phyloP scores from a whole-genome alignment of 2,329 filamentous ascomycete species.

The Lecanicillium sp. region DNA sequence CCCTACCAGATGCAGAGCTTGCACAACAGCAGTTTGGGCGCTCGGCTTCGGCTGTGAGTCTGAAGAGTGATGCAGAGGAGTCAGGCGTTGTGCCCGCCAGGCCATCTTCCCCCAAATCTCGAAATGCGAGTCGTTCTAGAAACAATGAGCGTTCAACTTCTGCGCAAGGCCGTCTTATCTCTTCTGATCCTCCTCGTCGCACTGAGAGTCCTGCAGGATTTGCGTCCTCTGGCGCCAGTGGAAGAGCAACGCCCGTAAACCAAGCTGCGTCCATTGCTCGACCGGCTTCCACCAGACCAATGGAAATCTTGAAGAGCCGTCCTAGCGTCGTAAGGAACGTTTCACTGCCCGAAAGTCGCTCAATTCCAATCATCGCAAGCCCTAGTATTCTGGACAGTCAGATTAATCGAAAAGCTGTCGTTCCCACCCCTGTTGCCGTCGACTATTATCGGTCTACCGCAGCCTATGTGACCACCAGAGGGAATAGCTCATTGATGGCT shows the following conservation, averaged over 20 bases:
- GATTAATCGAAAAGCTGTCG: background rate
- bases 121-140: conserved; percentile 24
- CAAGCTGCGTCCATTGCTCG: too few species aligned
- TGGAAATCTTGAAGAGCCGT: too few species aligned
- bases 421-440: too few species aligned
- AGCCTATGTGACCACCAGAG: too few species aligned
- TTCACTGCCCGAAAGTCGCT: background rate
- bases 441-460: too few species aligned
- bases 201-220: conserved; percentile 15
- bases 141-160: conserved; percentile 16
- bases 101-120: conserved; percentile 25
- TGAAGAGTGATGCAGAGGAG: conserved; percentile 1
- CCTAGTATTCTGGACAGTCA: conserved; percentile 16
- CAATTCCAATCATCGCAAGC: conserved; percentile 18
- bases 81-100: conserved; percentile 5
- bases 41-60: background rate
- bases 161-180: conserved; percentile 1
- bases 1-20: too few species aligned
- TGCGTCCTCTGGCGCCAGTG: too few species aligned
- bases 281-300: too few species aligned
- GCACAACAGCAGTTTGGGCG: too few species aligned
- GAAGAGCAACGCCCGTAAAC: too few species aligned
- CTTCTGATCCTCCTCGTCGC: conserved; percentile 15
- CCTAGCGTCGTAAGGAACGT: too few species aligned
- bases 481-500: background rate